phyloP scores from a whole-genome alignment of 768 basidiomycete genomes.

The Pleurotus tuber-regium region DNA sequence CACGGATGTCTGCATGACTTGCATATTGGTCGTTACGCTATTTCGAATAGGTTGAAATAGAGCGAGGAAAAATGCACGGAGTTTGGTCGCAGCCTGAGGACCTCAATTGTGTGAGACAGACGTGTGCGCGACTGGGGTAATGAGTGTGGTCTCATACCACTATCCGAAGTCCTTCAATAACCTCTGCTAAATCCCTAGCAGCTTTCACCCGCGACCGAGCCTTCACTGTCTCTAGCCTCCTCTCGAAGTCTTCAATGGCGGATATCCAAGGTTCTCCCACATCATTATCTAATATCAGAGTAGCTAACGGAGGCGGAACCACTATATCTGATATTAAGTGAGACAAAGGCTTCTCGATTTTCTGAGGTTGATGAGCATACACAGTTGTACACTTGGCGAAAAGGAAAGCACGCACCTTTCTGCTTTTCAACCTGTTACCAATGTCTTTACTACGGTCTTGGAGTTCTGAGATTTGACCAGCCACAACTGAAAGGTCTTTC shows the following conservation, averaged over 20 bases:
- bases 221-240: conserved; percentile 63
- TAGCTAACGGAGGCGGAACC: conserved; percentile 77
- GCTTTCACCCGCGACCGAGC: conserved; percentile 82
- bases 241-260: conserved; percentile 79
- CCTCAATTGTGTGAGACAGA: too few species aligned
- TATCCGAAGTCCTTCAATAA: conserved; percentile 84
- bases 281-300: conserved; percentile 76
- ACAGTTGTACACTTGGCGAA: neutral
- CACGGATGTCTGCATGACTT: conserved; percentile 85
- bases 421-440: conserved; percentile 79
- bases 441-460: conserved; percentile 90
- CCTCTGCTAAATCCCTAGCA: conserved; percentile 76
- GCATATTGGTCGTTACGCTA: conserved; percentile 89
- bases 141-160: conserved; percentile 56
- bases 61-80: conserved; percentile 82
- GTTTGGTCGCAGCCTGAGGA: conserved; percentile 87
- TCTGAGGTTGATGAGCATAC: conserved; percentile 45
- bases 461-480: conserved; percentile 93
- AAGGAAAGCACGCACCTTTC: conserved; percentile 57
- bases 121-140: too few species aligned
- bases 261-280: conserved; percentile 90
- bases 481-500: conserved; percentile 89
- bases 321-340: conserved; percentile 77
- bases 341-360: conserved; percentile 84
- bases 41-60: conserved; percentile 79